Evolutionary conservation across 305 asterid species (phyloP), one percentile per base, ranked within the genome.

Genomic region (Solanum hybrid): DNA sequence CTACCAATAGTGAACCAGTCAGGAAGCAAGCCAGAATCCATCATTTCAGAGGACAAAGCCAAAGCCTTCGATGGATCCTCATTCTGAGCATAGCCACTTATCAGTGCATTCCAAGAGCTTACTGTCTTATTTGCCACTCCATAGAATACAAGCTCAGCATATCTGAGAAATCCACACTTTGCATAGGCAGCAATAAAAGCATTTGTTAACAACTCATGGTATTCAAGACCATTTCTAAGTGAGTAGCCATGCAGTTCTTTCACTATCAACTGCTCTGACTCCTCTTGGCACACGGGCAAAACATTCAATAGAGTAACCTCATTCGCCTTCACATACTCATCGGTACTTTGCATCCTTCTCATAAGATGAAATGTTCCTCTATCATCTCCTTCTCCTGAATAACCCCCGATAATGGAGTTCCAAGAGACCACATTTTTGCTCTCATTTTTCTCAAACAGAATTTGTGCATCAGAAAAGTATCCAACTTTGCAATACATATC

Each of bases 401-500:
- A 92, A 80, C 89, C 91, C 60, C 92, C 90, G 11, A 92, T 92
- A 14, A 92, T 88, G 2, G 93, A 89, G 82, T 92, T 92, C 93
- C 93, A 92, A 69, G 93, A 87, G 31, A 92, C 92, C 29, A 89
- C 87, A 88, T 78, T 92, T 87, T 85, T 92, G 40, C 76, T 69
- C 31, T 71, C 88, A 87, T 88, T 87, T 51, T 29, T 34, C 24
- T 87, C 84, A 71, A 92, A 90, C 81, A 89, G 38, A 37, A 87
- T 10, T 35, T 17, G 88, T 34, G 93, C 92, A 77, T 92, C 90
- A 89, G 27, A 56, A 36, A 88, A 90, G 82, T 12, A 69, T 35
- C 92, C 91, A 89, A 89, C 86, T 88, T 90, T 92, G 71, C 89
- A 76, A 86, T 92, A 92, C 93, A 90, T 90, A 88, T 90, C 91